Evolutionary conservation across 2,329 filamentous ascomycete species (phyloP).

Genomic region (Diplodia corticola): DNA sequence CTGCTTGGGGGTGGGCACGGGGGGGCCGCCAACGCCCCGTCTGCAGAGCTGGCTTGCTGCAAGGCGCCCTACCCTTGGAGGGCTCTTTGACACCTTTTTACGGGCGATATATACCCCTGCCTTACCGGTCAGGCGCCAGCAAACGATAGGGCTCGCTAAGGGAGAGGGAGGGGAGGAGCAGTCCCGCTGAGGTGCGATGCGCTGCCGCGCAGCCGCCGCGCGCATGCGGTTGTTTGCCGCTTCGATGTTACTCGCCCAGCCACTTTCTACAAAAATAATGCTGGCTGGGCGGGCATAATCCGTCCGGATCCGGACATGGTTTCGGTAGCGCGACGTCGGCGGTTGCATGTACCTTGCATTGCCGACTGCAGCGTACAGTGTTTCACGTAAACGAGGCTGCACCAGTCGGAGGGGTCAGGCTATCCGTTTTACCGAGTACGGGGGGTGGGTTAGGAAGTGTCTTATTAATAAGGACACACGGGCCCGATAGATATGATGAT

Average conservation of each 20-base stretch:
- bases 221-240: not conserved
- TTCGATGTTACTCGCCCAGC: not conserved
- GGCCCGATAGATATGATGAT: no score
- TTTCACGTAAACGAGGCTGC: conserved; percentile 12
- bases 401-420: not conserved
- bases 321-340: not conserved
- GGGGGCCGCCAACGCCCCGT: no score
- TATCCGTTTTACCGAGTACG: not conserved
- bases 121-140: conserved; percentile 15
- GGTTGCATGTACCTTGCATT: conserved; percentile 1
- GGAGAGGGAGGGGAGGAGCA: no score
- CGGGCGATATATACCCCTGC: no score
- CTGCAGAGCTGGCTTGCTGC: no score
- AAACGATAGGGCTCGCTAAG: not conserved
- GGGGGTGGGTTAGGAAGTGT: not conserved
- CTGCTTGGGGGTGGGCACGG: no score
- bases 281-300: not conserved
- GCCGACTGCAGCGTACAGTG: not conserved
- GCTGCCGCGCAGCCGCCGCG: no score
- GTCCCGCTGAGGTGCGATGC: no score
- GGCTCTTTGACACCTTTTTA: not conserved
- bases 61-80: conserved; percentile 2
- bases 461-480: no score
- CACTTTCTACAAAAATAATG: not conserved
- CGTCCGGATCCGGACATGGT: not conserved